Evolutionary conservation across 768 basidiomycete species (phyloP).

Genomic region (Saitozyma podzolica): DNA sequence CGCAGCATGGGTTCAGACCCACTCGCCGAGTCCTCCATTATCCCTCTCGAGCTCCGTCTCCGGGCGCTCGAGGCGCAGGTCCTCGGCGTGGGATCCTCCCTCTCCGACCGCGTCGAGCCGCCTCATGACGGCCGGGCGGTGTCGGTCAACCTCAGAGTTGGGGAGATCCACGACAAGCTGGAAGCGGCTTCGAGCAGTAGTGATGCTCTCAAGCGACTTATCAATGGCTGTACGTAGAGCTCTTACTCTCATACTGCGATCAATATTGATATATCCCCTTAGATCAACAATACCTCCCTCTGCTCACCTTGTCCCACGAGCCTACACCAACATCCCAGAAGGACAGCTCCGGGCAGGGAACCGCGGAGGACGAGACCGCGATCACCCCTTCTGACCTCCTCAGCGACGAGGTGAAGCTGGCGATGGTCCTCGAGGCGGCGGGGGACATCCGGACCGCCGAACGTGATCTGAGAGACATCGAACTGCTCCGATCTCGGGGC

Average conservation of each 20-base stretch:
- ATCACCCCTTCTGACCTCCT: conserved; percentile 17
- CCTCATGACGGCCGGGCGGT: not conserved
- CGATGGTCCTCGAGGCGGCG: conserved; percentile 38
- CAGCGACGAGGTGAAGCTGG: conserved; percentile 28
- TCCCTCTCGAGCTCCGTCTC: conserved; percentile 37
- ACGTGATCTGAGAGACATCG: conserved; percentile 38
- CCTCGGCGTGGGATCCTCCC: conserved; percentile 14
- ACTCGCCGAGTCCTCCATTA: conserved; percentile 1
- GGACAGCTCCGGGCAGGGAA: not conserved
- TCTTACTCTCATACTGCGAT: not conserved
- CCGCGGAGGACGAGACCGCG: not conserved
- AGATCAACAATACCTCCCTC: conserved; percentile 38
- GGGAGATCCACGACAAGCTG: conserved; percentile 27
- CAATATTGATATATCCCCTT: not conserved
- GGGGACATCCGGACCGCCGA: conserved; percentile 33
- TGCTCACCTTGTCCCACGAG: conserved; percentile 10
- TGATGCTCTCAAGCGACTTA: conserved; percentile 34
- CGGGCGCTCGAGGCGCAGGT: conserved; percentile 35
- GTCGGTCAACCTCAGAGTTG: conserved; percentile 7
- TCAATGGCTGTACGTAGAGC: conserved; percentile 33
- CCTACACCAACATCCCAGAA: not conserved
- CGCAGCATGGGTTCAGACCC: no score
- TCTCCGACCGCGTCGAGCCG: not conserved
- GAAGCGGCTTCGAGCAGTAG: conserved; percentile 20
- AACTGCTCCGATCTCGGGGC: conserved; percentile 21